These are phyloP conservation scores for Trichoderma atrobrunneum DNA, from an alignment of 2,329 filamentous ascomycete genomes.

Conservation along the genomic window DNA sequence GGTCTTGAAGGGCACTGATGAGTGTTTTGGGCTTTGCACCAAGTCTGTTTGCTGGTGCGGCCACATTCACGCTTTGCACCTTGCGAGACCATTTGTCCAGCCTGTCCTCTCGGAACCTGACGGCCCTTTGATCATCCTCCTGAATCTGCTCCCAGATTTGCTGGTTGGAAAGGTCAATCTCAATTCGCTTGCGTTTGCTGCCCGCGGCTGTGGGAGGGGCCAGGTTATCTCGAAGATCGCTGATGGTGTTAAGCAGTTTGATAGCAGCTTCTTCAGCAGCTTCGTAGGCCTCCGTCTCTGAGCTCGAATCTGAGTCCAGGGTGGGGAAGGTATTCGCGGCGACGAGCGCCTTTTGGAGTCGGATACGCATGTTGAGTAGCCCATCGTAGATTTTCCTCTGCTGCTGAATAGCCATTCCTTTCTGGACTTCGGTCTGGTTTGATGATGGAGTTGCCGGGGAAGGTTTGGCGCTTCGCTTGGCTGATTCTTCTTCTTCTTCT, in stretches of 20 bases:
- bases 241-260: constrained; percentile 78
- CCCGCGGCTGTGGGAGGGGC: constrained; percentile 49
- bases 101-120: constrained; percentile 63
- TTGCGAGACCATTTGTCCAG: constrained; percentile 91
- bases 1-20: constrained; percentile 64
- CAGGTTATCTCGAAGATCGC: constrained; percentile 63
- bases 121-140: constrained; percentile 57
- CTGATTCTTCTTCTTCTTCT: constrained; percentile 22
- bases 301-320: constrained; percentile 38
- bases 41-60: constrained; percentile 26
- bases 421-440: constrained; percentile 62
- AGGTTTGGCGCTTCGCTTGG: constrained; percentile 34
- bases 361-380: constrained; percentile 84
- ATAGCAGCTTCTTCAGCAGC: constrained; percentile 84
- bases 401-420: constrained; percentile 80
- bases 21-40: constrained; percentile 44
- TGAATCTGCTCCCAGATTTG: constrained; percentile 73
- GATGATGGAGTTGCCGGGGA: constrained; percentile 33
- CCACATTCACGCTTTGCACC: constrained; percentile 47
- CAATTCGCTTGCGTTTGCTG: constrained; percentile 61
- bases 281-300: constrained; percentile 56
- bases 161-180: constrained; percentile 55
- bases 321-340: constrained; percentile 71
- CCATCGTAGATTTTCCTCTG: constrained; percentile 86
- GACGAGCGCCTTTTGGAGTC: constrained; percentile 85